phyloP scores from a whole-genome alignment of 257 asterid genomes.

The Striga asiatica region DNA sequence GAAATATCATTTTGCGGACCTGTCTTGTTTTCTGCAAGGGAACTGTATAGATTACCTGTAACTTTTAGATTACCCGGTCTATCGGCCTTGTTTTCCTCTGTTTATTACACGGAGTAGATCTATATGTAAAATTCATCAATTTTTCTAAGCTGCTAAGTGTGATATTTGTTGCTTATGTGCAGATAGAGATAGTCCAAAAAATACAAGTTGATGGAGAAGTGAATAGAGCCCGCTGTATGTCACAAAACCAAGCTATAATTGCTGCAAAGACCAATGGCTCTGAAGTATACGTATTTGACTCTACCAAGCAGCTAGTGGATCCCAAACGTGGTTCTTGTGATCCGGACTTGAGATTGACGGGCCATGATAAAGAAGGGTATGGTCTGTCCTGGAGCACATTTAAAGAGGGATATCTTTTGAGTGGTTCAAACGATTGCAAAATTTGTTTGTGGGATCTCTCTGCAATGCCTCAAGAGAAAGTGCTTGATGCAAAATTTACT shows the following conservation, averaged over 20 bases:
- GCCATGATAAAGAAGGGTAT: slow-evolving; percentile 89
- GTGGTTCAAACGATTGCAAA: slow-evolving; percentile 82
- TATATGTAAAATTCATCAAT: too few species aligned
- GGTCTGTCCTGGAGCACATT: slow-evolving; percentile 90
- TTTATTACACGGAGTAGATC: too few species aligned
- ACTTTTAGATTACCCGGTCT: too few species aligned
- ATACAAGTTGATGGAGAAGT: slow-evolving; percentile 87
- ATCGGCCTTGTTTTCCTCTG: too few species aligned
- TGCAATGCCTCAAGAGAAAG: slow-evolving; percentile 49
- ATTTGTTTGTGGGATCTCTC: slow-evolving; percentile 86
- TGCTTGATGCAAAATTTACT: slow-evolving; percentile 45
- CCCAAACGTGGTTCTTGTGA: slow-evolving; percentile 31
- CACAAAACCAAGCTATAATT: slow-evolving; percentile 54
- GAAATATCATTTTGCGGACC: neutral
- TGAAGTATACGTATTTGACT: slow-evolving; percentile 70
- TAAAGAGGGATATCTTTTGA: slow-evolving; percentile 67
- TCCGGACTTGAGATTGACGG: slow-evolving; percentile 75
- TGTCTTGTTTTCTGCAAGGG: too few species aligned
- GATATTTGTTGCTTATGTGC: slow-evolving; percentile 4
- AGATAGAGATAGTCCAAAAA: slow-evolving; percentile 78
- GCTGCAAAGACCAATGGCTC: slow-evolving; percentile 77
- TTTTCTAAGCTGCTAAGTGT: too few species aligned
- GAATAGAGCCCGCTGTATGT: slow-evolving; percentile 81
- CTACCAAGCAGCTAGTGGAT: slow-evolving; percentile 35
- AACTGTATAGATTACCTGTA: too few species aligned